These are phyloP conservation scores for Naumovozyma baii DNA, from an alignment of 805 yeast species.

Conservation along the genomic window DNA sequence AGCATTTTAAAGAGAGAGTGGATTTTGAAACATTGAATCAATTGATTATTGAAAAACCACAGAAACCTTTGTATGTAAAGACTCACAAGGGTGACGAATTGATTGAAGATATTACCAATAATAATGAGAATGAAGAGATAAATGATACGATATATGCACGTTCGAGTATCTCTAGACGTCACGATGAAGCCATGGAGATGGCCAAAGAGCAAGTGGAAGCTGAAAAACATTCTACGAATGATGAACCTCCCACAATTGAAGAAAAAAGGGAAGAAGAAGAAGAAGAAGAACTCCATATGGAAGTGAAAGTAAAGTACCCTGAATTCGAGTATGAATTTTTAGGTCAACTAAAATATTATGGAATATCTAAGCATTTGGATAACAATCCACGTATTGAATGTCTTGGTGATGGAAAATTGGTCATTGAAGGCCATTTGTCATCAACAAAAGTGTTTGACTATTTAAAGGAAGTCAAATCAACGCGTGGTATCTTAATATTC, in stretches of 20 bases:
- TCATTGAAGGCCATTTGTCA: slow-evolving; percentile 27
- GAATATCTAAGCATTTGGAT: slow-evolving; percentile 11
- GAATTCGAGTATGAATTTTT: slow-evolving; percentile 8
- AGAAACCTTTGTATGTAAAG: slow-evolving; percentile 56
- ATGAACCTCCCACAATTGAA: background rate
- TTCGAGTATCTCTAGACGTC: slow-evolving; percentile 10
- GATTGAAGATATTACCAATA: slow-evolving; percentile 45
- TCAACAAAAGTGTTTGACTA: slow-evolving; percentile 16
- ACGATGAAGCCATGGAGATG: background rate
- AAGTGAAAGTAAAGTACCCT: slow-evolving; percentile 7
- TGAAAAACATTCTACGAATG: background rate
- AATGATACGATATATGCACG: slow-evolving; percentile 26
- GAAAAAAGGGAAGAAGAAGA: background rate
- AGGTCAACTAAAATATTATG: slow-evolving; percentile 10
- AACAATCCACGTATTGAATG: slow-evolving; percentile 7
- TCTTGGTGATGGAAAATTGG: slow-evolving; percentile 30
- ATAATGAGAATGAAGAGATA: slow-evolving; percentile 7
- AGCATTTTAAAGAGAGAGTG: slow-evolving; percentile 59
- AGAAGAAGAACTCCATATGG: background rate
- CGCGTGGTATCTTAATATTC: slow-evolving; percentile 16
- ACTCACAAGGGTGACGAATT: slow-evolving; percentile 86
- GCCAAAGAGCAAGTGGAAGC: background rate
- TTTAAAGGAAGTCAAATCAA: slow-evolving; percentile 12
- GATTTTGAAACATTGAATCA: slow-evolving; percentile 59
- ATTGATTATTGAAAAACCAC: slow-evolving; percentile 52